A percentile compares a stretch with the other conserved stretches of the same genome.
These are phyloP conservation scores for Collybia sordida DNA, from an alignment of 768 basidiomycete genomes.

Conservation along the genomic window DNA sequence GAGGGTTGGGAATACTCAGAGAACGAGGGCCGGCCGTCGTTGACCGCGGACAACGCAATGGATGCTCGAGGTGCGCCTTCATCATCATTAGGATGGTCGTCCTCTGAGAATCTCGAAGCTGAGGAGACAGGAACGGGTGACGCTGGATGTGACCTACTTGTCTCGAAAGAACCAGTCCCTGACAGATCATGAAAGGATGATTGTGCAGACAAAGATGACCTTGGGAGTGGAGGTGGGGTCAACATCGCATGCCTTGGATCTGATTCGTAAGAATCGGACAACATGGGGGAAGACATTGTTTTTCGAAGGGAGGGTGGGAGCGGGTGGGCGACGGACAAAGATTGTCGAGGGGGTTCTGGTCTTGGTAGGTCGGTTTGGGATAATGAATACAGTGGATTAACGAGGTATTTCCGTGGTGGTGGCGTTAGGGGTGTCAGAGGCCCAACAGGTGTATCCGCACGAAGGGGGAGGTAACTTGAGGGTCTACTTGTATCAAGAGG, in stretches of 20 bases:
- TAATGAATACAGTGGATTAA: conserved; percentile 50
- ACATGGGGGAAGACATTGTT: conserved; percentile 53
- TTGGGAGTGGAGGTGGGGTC: conserved; percentile 45
- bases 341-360: conserved; percentile 9
- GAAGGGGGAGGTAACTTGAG: conserved; percentile 47
- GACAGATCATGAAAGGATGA: conserved; percentile 12
- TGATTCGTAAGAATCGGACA: conserved; percentile 43
- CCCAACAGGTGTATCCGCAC: conserved; percentile 65
- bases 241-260: conserved; percentile 28
- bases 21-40: conserved; percentile 51
- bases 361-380: conserved; percentile 55
- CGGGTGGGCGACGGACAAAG: conserved; percentile 6
- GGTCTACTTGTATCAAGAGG: conserved; percentile 27
- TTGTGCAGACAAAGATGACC: conserved; percentile 27
- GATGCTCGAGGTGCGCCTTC: conserved; percentile 42
- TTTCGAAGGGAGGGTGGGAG: conserved; percentile 34
- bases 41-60: conserved; percentile 45
- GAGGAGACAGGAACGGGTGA: conserved; percentile 20
- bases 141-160: conserved; percentile 9
- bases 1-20: conserved; percentile 73
- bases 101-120: conserved; percentile 37
- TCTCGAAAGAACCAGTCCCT: conserved; percentile 29
- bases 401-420: conserved; percentile 55
- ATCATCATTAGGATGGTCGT: conserved; percentile 27
- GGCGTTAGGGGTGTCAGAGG: conserved; percentile 64